Evolutionary conservation across 2,329 filamentous ascomycete genomes (phyloP).

Genomic region (Xylariaceae sp.): DNA sequence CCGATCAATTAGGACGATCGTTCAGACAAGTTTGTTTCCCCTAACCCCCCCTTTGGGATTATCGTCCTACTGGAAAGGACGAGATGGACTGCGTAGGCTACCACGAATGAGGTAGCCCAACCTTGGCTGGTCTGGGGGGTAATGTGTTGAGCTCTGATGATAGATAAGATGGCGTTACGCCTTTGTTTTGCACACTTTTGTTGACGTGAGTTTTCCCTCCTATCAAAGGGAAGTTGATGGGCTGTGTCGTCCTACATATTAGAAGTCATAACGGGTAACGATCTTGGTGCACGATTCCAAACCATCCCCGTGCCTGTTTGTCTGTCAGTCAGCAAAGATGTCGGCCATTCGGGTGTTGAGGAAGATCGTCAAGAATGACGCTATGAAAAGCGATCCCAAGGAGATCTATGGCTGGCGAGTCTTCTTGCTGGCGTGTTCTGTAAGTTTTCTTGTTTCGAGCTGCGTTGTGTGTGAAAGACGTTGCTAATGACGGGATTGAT

Average conservation of each 20-base stretch:
- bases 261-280: not conserved
- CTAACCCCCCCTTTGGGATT: too few species aligned
- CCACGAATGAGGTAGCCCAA: too few species aligned
- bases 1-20: too few species aligned
- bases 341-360: constrained; percentile 28
- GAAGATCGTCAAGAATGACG: constrained; percentile 50
- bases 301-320: too few species aligned
- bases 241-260: not conserved
- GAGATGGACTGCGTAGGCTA: too few species aligned
- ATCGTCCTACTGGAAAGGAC: too few species aligned
- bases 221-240: not conserved
- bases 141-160: not conserved
- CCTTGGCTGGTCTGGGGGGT: too few species aligned
- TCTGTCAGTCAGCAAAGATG: constrained; percentile 20
- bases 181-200: not conserved
- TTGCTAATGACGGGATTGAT: constrained; percentile 4
- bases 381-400: constrained; percentile 60
- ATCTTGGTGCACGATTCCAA: too few species aligned
- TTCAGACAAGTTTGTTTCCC: too few species aligned
- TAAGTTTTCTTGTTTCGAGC: constrained; percentile 25
- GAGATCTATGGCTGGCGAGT: constrained; percentile 69
- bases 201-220: not conserved
- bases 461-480: not conserved
- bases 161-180: not conserved
- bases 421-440: constrained; percentile 57